Conservation (phyloP, 805 yeast species). For the Yarrowia bubula region DNA sequence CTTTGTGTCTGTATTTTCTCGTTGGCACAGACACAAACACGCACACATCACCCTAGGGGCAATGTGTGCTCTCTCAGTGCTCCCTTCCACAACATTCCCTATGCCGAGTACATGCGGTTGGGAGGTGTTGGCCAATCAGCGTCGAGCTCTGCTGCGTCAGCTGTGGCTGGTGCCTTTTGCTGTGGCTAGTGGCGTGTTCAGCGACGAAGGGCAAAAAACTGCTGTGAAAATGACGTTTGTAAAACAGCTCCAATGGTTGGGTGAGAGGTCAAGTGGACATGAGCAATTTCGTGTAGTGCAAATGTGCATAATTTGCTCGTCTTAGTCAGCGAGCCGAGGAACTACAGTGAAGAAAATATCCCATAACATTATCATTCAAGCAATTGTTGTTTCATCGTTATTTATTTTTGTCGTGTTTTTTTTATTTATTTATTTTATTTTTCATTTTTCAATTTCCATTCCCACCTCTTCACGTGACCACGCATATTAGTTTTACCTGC, state of each 20-base stretch:
- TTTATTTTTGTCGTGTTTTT: no score
- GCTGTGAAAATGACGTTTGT: no score
- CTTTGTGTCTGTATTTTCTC: no score
- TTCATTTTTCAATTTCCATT: not conserved
- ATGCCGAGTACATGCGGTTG: constrained; percentile 8
- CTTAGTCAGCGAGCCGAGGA: not conserved
- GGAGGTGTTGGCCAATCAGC: constrained; percentile 5
- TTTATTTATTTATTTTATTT: no score
- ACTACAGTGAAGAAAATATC: no score
- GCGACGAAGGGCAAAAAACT: no score
- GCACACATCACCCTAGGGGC: not conserved
- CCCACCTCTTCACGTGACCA: not conserved
- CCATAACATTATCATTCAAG: no score
- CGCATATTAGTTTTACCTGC: constrained; percentile 10
- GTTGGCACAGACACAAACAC: not conserved
- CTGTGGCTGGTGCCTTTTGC: constrained; percentile 27
- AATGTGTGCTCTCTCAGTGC: no score
- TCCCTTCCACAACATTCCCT: constrained; percentile 16
- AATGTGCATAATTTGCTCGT: constrained; percentile 8
- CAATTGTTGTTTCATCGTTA: no score
- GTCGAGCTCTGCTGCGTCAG: not conserved
- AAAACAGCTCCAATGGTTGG: no score
- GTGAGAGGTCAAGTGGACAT: no score
- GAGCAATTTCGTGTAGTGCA: no score
- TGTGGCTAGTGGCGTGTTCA: constrained; percentile 24